Base-by-base conservation (phyloP, 495 filamentous ascomycete genomes). In the Aspergillus leporis region DNA sequence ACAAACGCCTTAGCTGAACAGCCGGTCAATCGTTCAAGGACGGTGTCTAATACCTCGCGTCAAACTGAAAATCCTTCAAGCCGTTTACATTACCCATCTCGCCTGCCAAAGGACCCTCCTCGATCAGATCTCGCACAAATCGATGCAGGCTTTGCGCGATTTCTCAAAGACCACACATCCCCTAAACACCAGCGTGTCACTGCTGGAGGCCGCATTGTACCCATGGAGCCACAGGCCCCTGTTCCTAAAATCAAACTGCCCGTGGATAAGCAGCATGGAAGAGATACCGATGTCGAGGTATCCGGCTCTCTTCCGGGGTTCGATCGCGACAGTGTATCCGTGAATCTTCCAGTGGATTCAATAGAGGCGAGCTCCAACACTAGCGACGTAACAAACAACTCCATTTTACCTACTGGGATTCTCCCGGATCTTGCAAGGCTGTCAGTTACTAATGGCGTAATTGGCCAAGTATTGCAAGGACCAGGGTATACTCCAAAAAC, bases 121-220 rank as follows among this genome's bases (percentile, higher is more conserved):
- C 54, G 64, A 8, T 54, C 58, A n/a, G 46, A 59, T 18, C 58
- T 63, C 5, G 55, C 64, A 5, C 66, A 76, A 43, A 62, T 53
- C 18, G 70, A 79, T 32, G 66, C 66, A 14, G 80, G 80, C 0
- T 82, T 83, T 61, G 72, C 67, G 31, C 74, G 70, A 18, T 83
- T 88, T 38, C 71, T 87, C 19, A 82, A 81, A 66, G 74, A 82
- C 55, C 84, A 87, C 63, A 77, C 81, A 2, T 85, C 85, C 22
- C 84, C 85, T 6, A 81, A 74, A 16, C 79, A 83, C 47, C 75
- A 87, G 51, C 79, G 85, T 38, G 85, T 88, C 48, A 87, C 85
- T 43, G 85, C 85, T 55, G 85, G 84, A 18, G 85, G 85, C n/a
- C 80, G 78, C 34, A 82, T 88, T 45, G 83, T 88, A 18, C 83